A percentile compares a stretch with the other conserved stretches of the same genome.
Evolutionary conservation across 148 eudicot genomes (phyloP).

Genomic region (Rhododendron simsii): DNA sequence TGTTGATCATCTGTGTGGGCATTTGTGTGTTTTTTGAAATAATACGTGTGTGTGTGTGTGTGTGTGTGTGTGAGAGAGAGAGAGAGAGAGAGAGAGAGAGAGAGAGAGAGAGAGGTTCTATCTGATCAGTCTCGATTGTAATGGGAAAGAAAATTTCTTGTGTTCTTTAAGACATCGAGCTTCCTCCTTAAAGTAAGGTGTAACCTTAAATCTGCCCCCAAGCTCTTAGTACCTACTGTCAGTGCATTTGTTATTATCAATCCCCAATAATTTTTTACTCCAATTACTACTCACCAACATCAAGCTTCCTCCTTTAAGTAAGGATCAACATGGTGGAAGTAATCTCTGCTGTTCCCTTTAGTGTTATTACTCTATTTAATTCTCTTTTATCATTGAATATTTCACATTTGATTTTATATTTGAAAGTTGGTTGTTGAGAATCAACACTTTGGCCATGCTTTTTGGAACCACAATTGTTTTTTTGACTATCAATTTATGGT

Average conservation of each 20-base stretch:
- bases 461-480: neutral
- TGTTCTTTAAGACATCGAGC: neutral
- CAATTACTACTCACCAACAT: neutral
- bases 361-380: neutral
- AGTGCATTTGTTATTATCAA: neutral
- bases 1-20: neutral
- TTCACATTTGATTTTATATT: neutral
- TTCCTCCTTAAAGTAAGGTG: neutral
- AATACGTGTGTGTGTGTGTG: neutral
- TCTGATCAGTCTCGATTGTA: neutral
- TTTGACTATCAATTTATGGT: neutral
- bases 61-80: neutral
- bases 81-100: too few relatives aligned
- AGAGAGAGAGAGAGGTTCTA: neutral
- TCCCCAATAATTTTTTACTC: neutral
- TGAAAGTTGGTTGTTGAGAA: neutral
- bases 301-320: neutral
- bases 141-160: neutral
- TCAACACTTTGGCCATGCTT: neutral
- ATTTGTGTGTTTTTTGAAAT: neutral
- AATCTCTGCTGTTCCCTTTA: neutral
- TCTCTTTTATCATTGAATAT: neutral
- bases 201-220: neutral
- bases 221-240: neutral
- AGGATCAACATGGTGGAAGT: neutral